Evolutionary conservation across 352 stramenopile species (phyloP).

Genomic region (Phytophthora pluvialis): DNA sequence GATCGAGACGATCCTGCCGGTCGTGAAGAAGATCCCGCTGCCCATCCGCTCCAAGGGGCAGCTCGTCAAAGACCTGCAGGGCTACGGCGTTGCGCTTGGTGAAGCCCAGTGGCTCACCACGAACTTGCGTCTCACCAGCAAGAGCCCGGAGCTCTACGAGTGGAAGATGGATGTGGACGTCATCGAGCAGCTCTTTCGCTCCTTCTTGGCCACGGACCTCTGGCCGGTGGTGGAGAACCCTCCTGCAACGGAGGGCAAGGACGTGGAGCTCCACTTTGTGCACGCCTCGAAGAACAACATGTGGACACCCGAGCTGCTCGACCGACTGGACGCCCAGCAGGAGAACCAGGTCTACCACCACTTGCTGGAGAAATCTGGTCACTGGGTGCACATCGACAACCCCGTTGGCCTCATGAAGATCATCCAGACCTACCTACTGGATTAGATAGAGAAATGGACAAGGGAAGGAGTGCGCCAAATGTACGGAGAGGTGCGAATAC

Average conservation of each 20-base stretch:
- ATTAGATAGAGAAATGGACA: conserved; percentile 16
- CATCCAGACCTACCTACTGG: conserved; percentile 52
- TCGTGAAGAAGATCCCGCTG: conserved; percentile 74
- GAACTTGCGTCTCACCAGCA: conserved; percentile 62
- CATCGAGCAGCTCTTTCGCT: conserved; percentile 75
- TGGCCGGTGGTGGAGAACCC: conserved; percentile 64
- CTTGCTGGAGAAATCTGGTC: conserved; percentile 73
- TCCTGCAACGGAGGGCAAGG: conserved; percentile 31
- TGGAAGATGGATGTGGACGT: conserved; percentile 87
- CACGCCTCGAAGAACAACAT: conserved; percentile 78
- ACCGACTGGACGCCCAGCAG: conserved; percentile 50
- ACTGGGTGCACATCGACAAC: conserved; percentile 91
- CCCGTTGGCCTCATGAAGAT: conserved; percentile 71
- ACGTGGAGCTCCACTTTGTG: conserved; percentile 80
- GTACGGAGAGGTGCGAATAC: conserved; percentile 4
- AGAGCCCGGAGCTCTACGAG: conserved; percentile 65
- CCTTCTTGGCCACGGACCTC: conserved; percentile 70
- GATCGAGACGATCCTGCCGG: conserved; percentile 74
- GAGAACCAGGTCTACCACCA: conserved; percentile 65
- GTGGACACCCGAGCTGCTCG: conserved; percentile 64
- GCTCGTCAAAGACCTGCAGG: conserved; percentile 65
- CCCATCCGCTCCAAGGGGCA: conserved; percentile 76
- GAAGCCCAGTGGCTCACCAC: conserved; percentile 87
- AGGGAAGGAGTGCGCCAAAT: background rate
- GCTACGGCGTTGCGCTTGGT: conserved; percentile 62